These are phyloP conservation scores for Fragaria iinumae DNA, from an alignment of 306 rosid genomes.

Conservation along the genomic window DNA sequence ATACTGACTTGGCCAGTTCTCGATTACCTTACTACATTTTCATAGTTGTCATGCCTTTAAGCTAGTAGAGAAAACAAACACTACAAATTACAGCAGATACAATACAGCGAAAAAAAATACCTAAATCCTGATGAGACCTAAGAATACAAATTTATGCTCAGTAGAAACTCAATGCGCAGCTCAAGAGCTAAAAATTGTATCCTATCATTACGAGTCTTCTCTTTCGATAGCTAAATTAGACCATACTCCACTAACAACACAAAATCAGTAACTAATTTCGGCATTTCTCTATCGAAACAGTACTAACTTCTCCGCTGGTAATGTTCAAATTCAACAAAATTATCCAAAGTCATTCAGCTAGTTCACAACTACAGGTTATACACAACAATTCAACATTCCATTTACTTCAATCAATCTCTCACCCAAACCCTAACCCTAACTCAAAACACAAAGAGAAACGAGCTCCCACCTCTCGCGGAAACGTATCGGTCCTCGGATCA, in stretches of 20 bases:
- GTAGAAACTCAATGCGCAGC: neutral
- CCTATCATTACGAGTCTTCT: neutral
- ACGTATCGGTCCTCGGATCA: constrained; percentile 68
- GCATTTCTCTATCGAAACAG: neutral
- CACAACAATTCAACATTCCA: neutral
- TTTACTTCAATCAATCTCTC: neutral
- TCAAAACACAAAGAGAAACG: neutral
- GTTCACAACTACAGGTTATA: neutral
- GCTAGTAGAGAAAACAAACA: neutral
- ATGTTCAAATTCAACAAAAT: neutral
- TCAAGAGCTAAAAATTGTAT: neutral
- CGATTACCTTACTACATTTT: neutral
- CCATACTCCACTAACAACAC: neutral
- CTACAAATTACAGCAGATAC: neutral
- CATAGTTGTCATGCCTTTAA: neutral
- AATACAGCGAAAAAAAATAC: neutral
- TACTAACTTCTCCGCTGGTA: neutral
- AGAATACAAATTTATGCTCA: neutral
- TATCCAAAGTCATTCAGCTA: neutral
- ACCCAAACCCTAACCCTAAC: neutral
- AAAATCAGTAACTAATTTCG: neutral
- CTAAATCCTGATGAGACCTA: neutral
- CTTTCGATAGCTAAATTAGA: neutral
- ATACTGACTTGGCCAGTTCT: neutral
- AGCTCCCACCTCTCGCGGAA: constrained; percentile 67